Evolutionary conservation across 2,329 filamentous ascomycete genomes (phyloP).

Genomic region (Pyricularia sp.): DNA sequence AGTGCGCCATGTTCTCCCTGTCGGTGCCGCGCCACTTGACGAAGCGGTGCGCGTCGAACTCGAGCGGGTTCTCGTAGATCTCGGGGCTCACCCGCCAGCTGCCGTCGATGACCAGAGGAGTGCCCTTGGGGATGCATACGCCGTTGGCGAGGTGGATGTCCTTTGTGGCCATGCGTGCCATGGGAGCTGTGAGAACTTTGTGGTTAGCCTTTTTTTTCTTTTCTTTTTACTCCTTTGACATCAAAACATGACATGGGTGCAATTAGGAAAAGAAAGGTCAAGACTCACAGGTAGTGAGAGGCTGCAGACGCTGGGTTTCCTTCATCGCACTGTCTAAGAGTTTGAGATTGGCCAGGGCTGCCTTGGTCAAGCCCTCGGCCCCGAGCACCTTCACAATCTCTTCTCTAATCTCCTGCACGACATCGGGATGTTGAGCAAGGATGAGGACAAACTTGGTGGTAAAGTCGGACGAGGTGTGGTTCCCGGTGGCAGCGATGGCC

Average conservation of each 20-base stretch:
- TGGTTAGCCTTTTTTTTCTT: neutral
- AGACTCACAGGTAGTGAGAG: conserved; percentile 8
- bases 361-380: conserved; percentile 16
- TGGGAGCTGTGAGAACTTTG: conserved; percentile 3
- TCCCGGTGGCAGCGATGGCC: neutral
- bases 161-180: conserved; percentile 9
- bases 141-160: conserved; percentile 12
- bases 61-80: conserved; percentile 12
- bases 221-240: neutral
- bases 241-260: neutral
- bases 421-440: conserved; percentile 26
- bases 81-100: conserved; percentile 12
- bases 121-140: conserved; percentile 12
- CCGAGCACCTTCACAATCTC: conserved; percentile 30
- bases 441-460: neutral
- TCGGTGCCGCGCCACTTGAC: conserved; percentile 13
- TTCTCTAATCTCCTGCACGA: conserved; percentile 35
- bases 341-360: conserved; percentile 18
- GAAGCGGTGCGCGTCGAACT: conserved; percentile 17
- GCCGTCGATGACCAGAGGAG: conserved; percentile 9
- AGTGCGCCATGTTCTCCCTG: conserved; percentile 15
- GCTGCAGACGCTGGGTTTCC: conserved; percentile 19
- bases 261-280: too few species aligned
- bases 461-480: conserved; percentile 4
- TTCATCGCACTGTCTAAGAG: conserved; percentile 19